Percentiles rank a stretch among this genome's conserved stretches.
Conservation (phyloP, 768 basidiomycete genomes). For the Kwoniella bestiolae region DNA sequence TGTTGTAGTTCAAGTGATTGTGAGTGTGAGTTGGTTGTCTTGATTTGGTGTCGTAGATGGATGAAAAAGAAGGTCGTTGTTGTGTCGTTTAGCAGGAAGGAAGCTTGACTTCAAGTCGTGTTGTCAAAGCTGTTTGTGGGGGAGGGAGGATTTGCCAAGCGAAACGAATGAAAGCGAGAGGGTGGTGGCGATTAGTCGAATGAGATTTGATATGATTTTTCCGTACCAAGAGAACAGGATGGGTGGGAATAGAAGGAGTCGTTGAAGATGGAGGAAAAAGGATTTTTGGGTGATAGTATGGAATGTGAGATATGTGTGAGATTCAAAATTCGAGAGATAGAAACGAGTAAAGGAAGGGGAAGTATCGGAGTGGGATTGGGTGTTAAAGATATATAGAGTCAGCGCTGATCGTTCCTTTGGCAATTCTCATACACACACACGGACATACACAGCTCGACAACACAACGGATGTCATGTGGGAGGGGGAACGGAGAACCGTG, state of each 20-base stretch:
- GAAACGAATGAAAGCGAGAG: neutral
- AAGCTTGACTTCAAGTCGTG: conserved; percentile 6
- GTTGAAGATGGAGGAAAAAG: neutral
- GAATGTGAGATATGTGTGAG: neutral
- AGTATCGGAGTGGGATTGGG: conserved; percentile 1
- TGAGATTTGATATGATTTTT: neutral
- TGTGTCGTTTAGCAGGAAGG: neutral
- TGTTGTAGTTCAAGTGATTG: conserved; percentile 8
- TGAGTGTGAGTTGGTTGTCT: neutral
- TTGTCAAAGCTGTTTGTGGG: conserved; percentile 4
- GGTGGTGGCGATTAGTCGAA: neutral
- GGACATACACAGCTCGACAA: conserved; percentile 9
- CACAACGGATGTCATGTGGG: neutral
- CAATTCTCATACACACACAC: neutral
- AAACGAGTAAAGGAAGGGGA: neutral
- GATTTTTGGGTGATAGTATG: neutral
- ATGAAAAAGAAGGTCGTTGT: neutral
- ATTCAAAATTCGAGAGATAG: no score
- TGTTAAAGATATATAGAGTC: neutral
- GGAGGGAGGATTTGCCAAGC: neutral
- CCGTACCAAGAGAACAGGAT: neutral
- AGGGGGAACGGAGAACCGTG: neutral
- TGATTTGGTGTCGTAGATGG: neutral
- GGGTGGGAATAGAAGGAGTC: neutral
- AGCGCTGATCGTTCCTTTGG: conserved; percentile 8